Conservation (phyloP, 805 yeast species). For the Komagataella pseudopastoris region DNA sequence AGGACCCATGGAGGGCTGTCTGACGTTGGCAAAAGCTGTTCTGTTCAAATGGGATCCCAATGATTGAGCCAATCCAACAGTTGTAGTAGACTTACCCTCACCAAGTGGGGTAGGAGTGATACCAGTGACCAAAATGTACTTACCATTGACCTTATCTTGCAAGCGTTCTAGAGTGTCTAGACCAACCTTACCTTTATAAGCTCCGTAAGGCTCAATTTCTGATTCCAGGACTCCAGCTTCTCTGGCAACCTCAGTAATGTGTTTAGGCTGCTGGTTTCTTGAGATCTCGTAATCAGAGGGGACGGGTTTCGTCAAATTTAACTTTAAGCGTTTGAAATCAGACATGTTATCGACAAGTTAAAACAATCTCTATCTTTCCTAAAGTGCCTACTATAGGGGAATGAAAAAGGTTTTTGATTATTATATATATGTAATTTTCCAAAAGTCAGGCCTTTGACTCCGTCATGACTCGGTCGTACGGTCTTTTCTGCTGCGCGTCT, state of each 20-base stretch:
- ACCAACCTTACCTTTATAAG: constrained; percentile 80
- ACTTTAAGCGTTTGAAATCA: constrained; percentile 22
- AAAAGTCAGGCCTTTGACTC: background rate
- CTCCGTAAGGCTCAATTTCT: constrained; percentile 84
- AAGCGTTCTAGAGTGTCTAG: constrained; percentile 61
- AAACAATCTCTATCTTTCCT: background rate
- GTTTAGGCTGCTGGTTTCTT: constrained; percentile 78
- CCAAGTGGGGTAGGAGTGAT: constrained; percentile 98
- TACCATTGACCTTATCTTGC: constrained; percentile 50
- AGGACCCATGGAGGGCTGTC: constrained; percentile 99
- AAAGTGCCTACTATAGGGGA: background rate
- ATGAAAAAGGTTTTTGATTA: background rate
- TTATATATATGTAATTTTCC: background rate
- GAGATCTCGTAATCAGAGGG: constrained; percentile 90
- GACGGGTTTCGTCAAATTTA: constrained; percentile 42
- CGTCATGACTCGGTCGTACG: background rate
- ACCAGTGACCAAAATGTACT: constrained; percentile 88
- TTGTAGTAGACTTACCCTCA: constrained; percentile 95
- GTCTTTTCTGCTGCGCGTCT: background rate
- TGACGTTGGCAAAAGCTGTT: constrained; percentile 83
- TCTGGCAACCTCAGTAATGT: constrained; percentile 56
- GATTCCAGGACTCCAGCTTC: constrained; percentile 69
- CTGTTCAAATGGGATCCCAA: constrained; percentile 79
- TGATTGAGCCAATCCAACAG: constrained; percentile 95
- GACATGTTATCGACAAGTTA: constrained; percentile 9